Conservation (phyloP, 352 stramenopile genomes). For the Achlya hypogyna region DNA sequence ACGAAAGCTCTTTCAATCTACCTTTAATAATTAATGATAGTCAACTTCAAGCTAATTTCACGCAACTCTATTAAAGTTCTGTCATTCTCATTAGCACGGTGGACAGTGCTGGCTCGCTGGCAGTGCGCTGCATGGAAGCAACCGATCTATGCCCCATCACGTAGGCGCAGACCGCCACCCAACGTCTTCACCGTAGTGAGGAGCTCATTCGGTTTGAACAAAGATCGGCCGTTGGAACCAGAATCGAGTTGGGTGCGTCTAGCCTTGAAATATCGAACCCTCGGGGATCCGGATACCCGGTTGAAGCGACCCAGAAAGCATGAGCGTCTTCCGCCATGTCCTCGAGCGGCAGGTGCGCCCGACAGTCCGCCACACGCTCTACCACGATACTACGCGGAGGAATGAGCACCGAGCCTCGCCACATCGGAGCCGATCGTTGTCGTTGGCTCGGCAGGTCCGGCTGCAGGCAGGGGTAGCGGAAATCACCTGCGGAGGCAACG, state of each 20-base stretch:
- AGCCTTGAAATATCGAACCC: background rate
- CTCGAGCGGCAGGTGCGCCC: background rate
- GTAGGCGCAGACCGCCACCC: no score
- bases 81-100: no score
- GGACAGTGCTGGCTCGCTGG: background rate
- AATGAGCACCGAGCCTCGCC: background rate
- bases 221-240: background rate
- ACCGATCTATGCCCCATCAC: background rate
- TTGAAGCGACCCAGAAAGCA: background rate
- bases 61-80: no score
- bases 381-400: no score
- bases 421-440: background rate
- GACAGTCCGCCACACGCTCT: background rate
- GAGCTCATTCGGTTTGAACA: background rate
- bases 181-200: no score
- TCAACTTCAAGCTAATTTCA: background rate
- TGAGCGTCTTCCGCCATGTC: background rate
- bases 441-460: background rate
- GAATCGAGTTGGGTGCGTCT: background rate
- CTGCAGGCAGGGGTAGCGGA: background rate
- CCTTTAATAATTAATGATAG: background rate
- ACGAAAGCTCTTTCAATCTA: background rate
- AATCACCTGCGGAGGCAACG: background rate
- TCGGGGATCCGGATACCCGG: background rate
- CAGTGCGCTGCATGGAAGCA: background rate